Evolutionary conservation across 179 eudicot species (phyloP).

Genomic region (Silene vulgaris): DNA sequence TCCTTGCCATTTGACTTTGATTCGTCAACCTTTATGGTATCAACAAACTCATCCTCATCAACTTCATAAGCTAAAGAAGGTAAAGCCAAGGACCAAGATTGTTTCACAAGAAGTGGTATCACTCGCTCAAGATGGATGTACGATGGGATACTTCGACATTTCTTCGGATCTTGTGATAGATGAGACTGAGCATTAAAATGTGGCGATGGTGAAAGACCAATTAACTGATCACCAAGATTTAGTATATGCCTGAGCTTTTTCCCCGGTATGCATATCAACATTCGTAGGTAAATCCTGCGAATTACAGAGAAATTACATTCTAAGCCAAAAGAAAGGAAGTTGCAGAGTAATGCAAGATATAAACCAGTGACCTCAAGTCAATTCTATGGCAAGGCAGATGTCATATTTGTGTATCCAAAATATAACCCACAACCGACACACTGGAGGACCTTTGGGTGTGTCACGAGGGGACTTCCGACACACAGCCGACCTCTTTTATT

Average conservation of each 20-base stretch:
- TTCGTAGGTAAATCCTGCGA: slow-evolving; percentile 79
- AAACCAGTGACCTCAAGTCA: background rate
- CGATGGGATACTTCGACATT: slow-evolving; percentile 51
- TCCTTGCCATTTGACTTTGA: slow-evolving; percentile 38
- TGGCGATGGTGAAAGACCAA: slow-evolving; percentile 67
- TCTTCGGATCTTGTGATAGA: slow-evolving; percentile 45
- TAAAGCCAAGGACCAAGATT: slow-evolving; percentile 86
- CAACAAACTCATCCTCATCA: slow-evolving; percentile 34
- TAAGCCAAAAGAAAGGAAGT: background rate
- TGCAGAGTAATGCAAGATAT: background rate
- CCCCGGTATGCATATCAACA: slow-evolving; percentile 91
- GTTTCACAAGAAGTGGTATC: slow-evolving; percentile 66
- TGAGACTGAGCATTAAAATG: slow-evolving; percentile 55
- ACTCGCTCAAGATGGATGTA: slow-evolving; percentile 68
- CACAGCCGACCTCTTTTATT: background rate
- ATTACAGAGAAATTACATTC: slow-evolving; percentile 7
- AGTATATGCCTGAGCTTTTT: slow-evolving; percentile 70
- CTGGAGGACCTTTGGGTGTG: background rate
- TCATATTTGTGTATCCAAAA: background rate
- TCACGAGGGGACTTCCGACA: background rate
- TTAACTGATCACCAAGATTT: slow-evolving; percentile 49
- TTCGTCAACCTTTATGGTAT: slow-evolving; percentile 45
- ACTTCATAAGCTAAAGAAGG: slow-evolving; percentile 39
- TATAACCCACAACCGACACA: background rate
- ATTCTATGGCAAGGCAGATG: background rate